Percentiles rank a stretch among this genome's conserved stretches.
Evolutionary conservation across 1,284 basidiomycete genomes (phyloP).

Genomic region (Moesziomyces sp.): DNA sequence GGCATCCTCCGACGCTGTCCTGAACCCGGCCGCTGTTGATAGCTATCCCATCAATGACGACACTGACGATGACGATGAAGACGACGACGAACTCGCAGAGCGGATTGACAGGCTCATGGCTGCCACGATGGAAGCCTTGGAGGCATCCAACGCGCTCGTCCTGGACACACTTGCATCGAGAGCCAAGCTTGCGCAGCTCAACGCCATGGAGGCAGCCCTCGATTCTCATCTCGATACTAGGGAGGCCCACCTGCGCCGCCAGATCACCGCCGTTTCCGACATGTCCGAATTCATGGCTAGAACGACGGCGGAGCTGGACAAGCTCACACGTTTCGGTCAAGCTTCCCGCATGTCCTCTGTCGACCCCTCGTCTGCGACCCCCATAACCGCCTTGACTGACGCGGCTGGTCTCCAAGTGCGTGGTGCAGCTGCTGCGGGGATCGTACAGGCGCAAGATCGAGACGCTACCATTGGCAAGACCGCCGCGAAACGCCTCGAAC

Average conservation of each 20-base stretch:
- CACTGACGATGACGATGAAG: not conserved
- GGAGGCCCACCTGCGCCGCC: conserved; percentile 32
- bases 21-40: not conserved
- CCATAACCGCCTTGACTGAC: conserved; percentile 15
- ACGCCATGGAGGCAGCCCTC: conserved; percentile 37
- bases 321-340: conserved; percentile 10
- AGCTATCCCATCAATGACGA: not conserved
- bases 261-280: conserved; percentile 34
- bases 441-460: conserved; percentile 46
- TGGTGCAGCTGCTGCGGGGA: conserved; percentile 23
- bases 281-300: conserved; percentile 41
- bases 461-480: conserved; percentile 57
- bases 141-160: conserved; percentile 36
- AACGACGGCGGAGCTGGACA: conserved; percentile 28
- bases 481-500: conserved; percentile 53
- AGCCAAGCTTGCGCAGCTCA: conserved; percentile 42
- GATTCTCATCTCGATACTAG: conserved; percentile 36
- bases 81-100: conserved; percentile 16
- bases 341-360: conserved; percentile 3
- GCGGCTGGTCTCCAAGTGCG: conserved; percentile 28
- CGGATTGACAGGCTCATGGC: conserved; percentile 40
- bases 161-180: conserved; percentile 36
- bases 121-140: conserved; percentile 45
- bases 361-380: conserved; percentile 11
- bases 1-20: not conserved